A percentile compares a stretch with the other conserved stretches of the same genome.
phyloP scores from a whole-genome alignment of 345 rosid genomes.

The Luvunga scandens region DNA sequence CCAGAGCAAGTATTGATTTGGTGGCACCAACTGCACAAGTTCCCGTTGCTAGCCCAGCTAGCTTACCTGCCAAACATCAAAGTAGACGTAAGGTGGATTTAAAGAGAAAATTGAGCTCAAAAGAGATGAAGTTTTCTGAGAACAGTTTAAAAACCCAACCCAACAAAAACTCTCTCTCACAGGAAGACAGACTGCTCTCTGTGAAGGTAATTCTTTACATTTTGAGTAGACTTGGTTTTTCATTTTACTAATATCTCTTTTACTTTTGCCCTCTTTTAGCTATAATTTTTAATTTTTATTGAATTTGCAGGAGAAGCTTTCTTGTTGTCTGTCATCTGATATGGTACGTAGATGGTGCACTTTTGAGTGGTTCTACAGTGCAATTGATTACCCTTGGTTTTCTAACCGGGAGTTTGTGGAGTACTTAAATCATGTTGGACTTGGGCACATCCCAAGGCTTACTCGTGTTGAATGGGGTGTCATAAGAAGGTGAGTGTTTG shows the following conservation, averaged over 20 bases:
- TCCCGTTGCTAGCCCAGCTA: constrained; percentile 42
- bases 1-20: constrained; percentile 34
- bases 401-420: constrained; percentile 94
- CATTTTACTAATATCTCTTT: not conserved
- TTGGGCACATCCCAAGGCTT: constrained; percentile 90
- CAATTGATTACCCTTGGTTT: constrained; percentile 97
- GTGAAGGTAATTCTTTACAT: constrained; percentile 35
- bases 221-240: not conserved
- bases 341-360: constrained; percentile 84
- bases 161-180: constrained; percentile 31
- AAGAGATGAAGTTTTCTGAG: constrained; percentile 42
- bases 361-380: constrained; percentile 95
- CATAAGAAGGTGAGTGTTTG: constrained; percentile 62
- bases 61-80: constrained; percentile 36
- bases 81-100: constrained; percentile 67
- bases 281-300: constrained; percentile 12
- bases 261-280: not conserved
- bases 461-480: constrained; percentile 99
- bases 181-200: constrained; percentile 34
- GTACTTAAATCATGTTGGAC: constrained; percentile 90
- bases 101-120: constrained; percentile 38
- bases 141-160: constrained; percentile 35
- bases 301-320: constrained; percentile 66
- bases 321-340: constrained; percentile 55
- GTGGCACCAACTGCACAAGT: constrained; percentile 34